These are phyloP conservation scores for Tephrocybe sp. DNA, from an alignment of 768 basidiomycete species.

Conservation along the genomic window DNA sequence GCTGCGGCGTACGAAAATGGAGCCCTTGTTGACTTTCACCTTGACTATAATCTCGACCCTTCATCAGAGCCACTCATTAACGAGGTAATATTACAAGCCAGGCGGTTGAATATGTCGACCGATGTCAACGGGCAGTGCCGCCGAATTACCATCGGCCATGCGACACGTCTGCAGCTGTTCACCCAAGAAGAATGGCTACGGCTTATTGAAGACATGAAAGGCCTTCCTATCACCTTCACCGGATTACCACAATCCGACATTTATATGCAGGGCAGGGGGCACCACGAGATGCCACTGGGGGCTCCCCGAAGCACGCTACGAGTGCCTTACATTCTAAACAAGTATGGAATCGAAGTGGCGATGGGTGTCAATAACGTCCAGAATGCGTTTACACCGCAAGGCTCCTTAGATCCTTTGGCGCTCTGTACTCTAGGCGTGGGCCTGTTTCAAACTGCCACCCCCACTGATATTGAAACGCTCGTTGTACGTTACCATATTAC, in stretches of 20 bases:
- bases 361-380: slow-evolving; percentile 65
- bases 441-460: slow-evolving; percentile 56
- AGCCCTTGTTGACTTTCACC: slow-evolving; percentile 60
- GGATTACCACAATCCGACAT: slow-evolving; percentile 63
- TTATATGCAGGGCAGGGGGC: slow-evolving; percentile 61
- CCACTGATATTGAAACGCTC: slow-evolving; percentile 42
- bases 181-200: slow-evolving; percentile 42
- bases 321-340: slow-evolving; percentile 43
- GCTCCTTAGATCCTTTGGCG: slow-evolving; percentile 57
- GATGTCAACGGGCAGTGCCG: slow-evolving; percentile 23
- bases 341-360: slow-evolving; percentile 47
- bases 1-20: slow-evolving; percentile 37
- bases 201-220: slow-evolving; percentile 37
- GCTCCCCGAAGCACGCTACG: slow-evolving; percentile 55
- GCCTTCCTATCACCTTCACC: slow-evolving; percentile 51
- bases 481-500: slow-evolving; percentile 30
- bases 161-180: slow-evolving; percentile 56
- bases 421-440: slow-evolving; percentile 57
- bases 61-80: slow-evolving; percentile 51
- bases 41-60: slow-evolving; percentile 63
- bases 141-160: slow-evolving; percentile 56
- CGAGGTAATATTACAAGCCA: slow-evolving; percentile 46
- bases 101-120: slow-evolving; percentile 18
- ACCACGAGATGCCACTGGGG: slow-evolving; percentile 32
- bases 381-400: slow-evolving; percentile 71